Evolutionary conservation across 2,329 filamentous ascomycete genomes (phyloP).

Genomic region (Monilinia fructigena): DNA sequence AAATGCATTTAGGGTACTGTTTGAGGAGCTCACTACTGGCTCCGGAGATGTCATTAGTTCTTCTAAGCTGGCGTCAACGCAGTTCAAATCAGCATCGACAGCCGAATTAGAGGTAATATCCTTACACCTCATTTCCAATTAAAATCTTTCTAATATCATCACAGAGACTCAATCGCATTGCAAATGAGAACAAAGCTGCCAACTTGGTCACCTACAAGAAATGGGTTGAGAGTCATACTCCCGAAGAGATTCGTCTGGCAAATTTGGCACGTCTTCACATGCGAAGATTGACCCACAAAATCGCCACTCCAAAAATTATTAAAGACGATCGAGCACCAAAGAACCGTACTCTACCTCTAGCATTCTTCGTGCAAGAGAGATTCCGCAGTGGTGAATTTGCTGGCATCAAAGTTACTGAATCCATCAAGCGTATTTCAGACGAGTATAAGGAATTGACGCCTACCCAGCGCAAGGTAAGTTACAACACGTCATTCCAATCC

Average conservation of each 20-base stretch:
- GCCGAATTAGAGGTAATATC: constrained; percentile 42
- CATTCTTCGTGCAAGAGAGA: constrained; percentile 48
- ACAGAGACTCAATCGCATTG: constrained; percentile 52
- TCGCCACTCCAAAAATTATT: constrained; percentile 39
- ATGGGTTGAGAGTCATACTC: constrained; percentile 56
- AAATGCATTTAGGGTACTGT: constrained; percentile 24
- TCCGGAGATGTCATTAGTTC: constrained; percentile 24
- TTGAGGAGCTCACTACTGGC: constrained; percentile 37
- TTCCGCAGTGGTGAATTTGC: constrained; percentile 50
- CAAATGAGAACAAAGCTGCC: constrained; percentile 47
- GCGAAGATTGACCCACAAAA: constrained; percentile 24
- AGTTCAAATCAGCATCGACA: constrained; percentile 40
- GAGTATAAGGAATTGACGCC: constrained; percentile 51
- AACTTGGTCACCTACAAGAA: constrained; percentile 47
- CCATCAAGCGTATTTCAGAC: constrained; percentile 42
- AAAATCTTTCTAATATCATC: constrained; percentile 36
- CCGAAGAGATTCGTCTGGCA: constrained; percentile 56
- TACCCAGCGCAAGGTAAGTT: constrained; percentile 46
- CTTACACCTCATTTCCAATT: constrained; percentile 14
- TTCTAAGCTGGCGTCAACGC: constrained; percentile 28
- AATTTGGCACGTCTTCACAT: constrained; percentile 53
- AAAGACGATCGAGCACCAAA: constrained; percentile 56
- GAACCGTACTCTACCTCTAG: constrained; percentile 42
- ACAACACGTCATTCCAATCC: background rate
- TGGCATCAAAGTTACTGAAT: constrained; percentile 45